Percentiles rank a stretch among this genome's conserved stretches.
phyloP scores from a whole-genome alignment of 192 early-diverging fungal species.

The Backusella morwellensis region DNA sequence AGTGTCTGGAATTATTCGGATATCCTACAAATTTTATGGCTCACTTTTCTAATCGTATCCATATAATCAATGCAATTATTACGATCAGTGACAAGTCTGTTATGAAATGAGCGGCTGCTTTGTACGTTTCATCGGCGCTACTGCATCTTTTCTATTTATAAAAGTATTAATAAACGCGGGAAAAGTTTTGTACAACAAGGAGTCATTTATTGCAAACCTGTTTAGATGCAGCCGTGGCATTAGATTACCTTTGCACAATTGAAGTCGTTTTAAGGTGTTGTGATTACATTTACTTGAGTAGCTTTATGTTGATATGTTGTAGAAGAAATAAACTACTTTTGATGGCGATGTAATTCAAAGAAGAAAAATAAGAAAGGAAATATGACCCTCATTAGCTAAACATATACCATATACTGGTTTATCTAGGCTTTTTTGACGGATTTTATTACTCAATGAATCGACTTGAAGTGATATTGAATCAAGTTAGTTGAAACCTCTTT shows the following conservation, averaged over 20 bases:
- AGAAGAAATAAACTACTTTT: neutral
- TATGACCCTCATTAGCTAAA: too few species aligned
- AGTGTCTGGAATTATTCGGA: neutral
- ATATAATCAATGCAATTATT: neutral
- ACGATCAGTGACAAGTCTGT: neutral
- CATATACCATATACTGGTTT: too few species aligned
- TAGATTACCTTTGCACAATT: neutral
- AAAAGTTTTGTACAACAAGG: neutral
- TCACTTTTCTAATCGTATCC: neutral
- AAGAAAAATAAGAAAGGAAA: neutral
- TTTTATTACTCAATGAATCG: neutral
- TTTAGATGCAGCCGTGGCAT: neutral
- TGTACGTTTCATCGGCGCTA: neutral
- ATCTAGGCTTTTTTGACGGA: neutral
- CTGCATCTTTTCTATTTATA: neutral
- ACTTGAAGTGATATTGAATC: neutral
- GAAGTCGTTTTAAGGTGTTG: neutral
- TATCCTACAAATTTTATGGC: neutral
- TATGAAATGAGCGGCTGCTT: neutral
- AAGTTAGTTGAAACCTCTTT: neutral
- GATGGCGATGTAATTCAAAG: neutral
- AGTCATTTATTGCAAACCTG: neutral
- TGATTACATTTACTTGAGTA: neutral
- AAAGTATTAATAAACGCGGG: conserved; percentile 8
- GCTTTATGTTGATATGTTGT: neutral